Evolutionary conservation across 1,139 yeast species (phyloP).

Genomic region (Candida gigantensis): DNA sequence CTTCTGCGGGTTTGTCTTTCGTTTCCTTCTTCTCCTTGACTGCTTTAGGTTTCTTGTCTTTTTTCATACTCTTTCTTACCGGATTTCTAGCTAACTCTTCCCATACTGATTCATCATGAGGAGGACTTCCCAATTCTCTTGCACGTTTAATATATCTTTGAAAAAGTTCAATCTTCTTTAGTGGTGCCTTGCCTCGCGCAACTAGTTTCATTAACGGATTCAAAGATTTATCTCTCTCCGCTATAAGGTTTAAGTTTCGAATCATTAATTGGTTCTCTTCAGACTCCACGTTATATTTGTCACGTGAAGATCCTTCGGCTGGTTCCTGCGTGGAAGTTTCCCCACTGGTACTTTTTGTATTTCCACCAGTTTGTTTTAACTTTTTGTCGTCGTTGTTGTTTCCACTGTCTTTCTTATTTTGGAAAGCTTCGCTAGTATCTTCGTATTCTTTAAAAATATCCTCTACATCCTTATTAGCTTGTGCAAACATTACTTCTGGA

Average conservation of each 20-base stretch:
- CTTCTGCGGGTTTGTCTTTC: no score
- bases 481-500: no score
- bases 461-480: no score
- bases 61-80: slow-evolving; percentile 2
- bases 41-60: not conserved
- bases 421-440: not conserved
- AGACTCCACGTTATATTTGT: slow-evolving; percentile 49
- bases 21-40: no score
- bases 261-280: slow-evolving; percentile 79
- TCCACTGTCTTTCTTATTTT: no score
- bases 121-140: slow-evolving; percentile 68
- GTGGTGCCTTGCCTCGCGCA: slow-evolving; percentile 76
- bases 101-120: slow-evolving; percentile 33
- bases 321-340: no score
- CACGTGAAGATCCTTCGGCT: not conserved
- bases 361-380: no score
- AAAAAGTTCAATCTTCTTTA: slow-evolving; percentile 70
- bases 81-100: slow-evolving; percentile 2
- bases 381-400: no score
- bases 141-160: slow-evolving; percentile 81
- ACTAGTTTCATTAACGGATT: slow-evolving; percentile 77
- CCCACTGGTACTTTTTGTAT: no score
- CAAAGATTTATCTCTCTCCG: slow-evolving; percentile 67
- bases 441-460: not conserved
- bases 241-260: slow-evolving; percentile 77